Evolutionary conservation across 2,329 filamentous ascomycete species (phyloP), one percentile per base, ranked within the genome.

Genomic region (Cladosporium sp.): DNA sequence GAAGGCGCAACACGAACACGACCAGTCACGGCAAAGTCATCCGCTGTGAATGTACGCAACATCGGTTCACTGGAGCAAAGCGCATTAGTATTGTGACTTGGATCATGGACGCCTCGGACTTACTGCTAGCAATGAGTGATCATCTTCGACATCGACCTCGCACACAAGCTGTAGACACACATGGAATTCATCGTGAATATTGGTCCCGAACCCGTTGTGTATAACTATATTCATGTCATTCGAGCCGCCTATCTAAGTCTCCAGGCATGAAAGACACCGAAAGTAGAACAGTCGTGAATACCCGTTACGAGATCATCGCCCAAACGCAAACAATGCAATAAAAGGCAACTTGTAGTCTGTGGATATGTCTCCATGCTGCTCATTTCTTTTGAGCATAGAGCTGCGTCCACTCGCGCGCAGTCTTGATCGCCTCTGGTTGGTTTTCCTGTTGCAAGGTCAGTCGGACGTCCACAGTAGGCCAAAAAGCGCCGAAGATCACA

Each of bases 401-500:
- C 73, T 83, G 82, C 12, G 94, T 97, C 93, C 94, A 97, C 70
- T 96, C 91, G 70, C 84, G 88, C 15, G 93, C 93, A 7, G 92
- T 97, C 65, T 89, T 86, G 68, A 99, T 97, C 22, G 94, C 94
- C 50, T 90, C 90, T 64, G 87, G 86, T 76, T 97, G 90, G 70
- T 99, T 88, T 70, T 97, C 92, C 80, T 72, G 49, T 25, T 14
- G 11, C 38, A n/a, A 6, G 37, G 59, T 68, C 57, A 67, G 59
- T 47, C 43, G 11, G 4, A 36, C 15, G 8, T 17, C 36, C 15
- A 39, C 28, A 12, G 6, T n/a, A 49, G 30, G 30, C 17, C 19
- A 37, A 14, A 20, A 6, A 19, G 7, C 30, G 47, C 30, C 30
- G 15, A 37, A 17, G 25, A 28, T 5, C 30, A 52, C 55, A 14